Evolutionary conservation across 768 basidiomycete genomes (phyloP).

Genomic region (Podaxis sp.): DNA sequence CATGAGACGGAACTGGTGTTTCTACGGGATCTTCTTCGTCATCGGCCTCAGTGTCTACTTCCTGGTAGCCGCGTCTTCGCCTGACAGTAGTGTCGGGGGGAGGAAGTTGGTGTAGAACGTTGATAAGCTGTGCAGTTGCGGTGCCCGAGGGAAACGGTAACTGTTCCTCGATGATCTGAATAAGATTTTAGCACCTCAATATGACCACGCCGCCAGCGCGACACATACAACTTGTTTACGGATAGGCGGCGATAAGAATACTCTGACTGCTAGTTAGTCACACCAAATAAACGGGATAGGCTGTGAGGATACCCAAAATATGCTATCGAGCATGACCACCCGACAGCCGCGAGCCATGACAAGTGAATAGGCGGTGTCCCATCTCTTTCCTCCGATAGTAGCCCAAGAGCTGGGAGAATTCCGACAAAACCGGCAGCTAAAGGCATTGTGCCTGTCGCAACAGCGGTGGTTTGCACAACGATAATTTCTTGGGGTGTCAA

Average conservation of each 20-base stretch:
- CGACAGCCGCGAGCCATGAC: conserved; percentile 69
- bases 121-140: conserved; percentile 92
- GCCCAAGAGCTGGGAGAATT: conserved; percentile 84
- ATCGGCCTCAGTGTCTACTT: conserved; percentile 34
- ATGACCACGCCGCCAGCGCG: not conserved
- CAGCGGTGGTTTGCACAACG: conserved; percentile 92
- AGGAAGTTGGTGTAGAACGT: conserved; percentile 79
- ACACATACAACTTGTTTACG: conserved; percentile 86
- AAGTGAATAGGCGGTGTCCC: conserved; percentile 74
- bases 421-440: conserved; percentile 87
- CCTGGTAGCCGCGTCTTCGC: conserved; percentile 56
- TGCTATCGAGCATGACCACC: conserved; percentile 89
- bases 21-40: conserved; percentile 16
- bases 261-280: conserved; percentile 39
- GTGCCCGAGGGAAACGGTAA: conserved; percentile 94
- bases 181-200: conserved; percentile 1
- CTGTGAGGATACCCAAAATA: conserved; percentile 73
- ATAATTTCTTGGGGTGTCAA: conserved; percentile 92
- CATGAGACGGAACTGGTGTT: conserved; percentile 10
- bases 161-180: conserved; percentile 89
- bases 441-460: conserved; percentile 91
- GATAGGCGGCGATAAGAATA: conserved; percentile 94
- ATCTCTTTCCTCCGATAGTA: conserved; percentile 74
- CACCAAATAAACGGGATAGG: not conserved
- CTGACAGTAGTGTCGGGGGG: conserved; percentile 60